Base-by-base conservation (phyloP, 2,329 filamentous ascomycete species). In the Penicillium sp. region DNA sequence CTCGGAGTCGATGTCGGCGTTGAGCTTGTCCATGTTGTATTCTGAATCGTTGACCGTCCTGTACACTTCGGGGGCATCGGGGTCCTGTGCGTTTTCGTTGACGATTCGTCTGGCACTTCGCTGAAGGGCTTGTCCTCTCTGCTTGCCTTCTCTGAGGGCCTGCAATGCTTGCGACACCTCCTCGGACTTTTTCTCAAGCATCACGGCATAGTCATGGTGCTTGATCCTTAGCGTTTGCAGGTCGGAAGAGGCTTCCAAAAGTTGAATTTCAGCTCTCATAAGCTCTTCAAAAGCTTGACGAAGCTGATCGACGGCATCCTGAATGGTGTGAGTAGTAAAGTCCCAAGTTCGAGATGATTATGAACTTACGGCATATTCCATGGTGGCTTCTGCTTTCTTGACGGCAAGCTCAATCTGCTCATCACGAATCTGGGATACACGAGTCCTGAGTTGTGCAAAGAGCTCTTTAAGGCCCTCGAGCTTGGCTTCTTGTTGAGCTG, bases 171-270 rank as follows among this genome's bases (percentile, higher is more conserved):
- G 57, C 10, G 72, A 66, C 4, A 71, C 59, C n/a, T 75, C 71
- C 31, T 69, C 63, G 31, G 71, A 61, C 18, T 74, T 72, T 12
- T 67, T 61, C 37, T 75, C 70, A 0, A 76, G 67, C 10, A 67
- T 66, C 4, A 74, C 64, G 47, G 78, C 75, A 50, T 89, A 81
- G 42, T 81, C 75, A 7, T 68, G 60, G 58, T 89, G 89, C 50
- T 84, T 83, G 13, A 75, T 73, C 59, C 81, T 80, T n/a, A 96
- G 75, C 5, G 81, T 80, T 39, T 82, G 77, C 2, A 87, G 69
- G 61, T 98, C 93, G 0, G 90, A 96, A n/a, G 77, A 69, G 1
- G 89, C 91, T 73, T 98, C 93, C 27, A 95, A 80, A 0, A 81
- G 73, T 53, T 83, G 78, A 39, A 96, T 77, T 57, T 88, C 80